These are phyloP conservation scores for Tuber brumale DNA, from an alignment of 495 filamentous ascomycete species.

Conservation along the genomic window DNA sequence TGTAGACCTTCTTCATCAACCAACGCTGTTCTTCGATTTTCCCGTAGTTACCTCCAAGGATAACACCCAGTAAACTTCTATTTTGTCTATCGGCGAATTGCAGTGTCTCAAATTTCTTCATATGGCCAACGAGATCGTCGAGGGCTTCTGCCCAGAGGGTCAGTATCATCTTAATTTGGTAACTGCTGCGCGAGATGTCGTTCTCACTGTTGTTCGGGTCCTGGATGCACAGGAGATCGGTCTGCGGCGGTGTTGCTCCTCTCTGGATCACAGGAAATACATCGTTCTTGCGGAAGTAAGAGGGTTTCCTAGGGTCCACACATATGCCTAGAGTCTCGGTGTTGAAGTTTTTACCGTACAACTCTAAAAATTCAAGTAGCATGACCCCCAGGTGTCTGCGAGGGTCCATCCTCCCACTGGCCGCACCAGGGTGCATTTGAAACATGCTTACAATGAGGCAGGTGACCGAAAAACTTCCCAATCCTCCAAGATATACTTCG, in stretches of 20 bases:
- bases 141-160: constrained; percentile 59
- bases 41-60: constrained; percentile 67
- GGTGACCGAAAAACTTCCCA: constrained; percentile 91
- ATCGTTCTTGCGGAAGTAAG: constrained; percentile 50
- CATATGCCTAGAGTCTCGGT: constrained; percentile 60
- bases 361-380: constrained; percentile 76
- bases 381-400: constrained; percentile 66
- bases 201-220: constrained; percentile 80
- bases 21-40: constrained; percentile 59
- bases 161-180: constrained; percentile 57
- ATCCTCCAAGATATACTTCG: constrained; percentile 78
- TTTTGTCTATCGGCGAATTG: constrained; percentile 17
- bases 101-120: constrained; percentile 47
- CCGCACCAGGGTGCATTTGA: constrained; percentile 64
- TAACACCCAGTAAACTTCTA: constrained; percentile 56
- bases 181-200: constrained; percentile 78
- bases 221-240: constrained; percentile 60
- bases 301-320: constrained; percentile 66
- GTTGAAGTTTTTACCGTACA: constrained; percentile 77
- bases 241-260: constrained; percentile 42
- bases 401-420: constrained; percentile 51
- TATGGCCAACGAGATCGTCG: constrained; percentile 50
- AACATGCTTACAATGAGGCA: constrained; percentile 86
- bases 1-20: constrained; percentile 49
- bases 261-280: constrained; percentile 47